Conservation (phyloP, 176 grass and related monocot genomes). For the Microstegium vimineum region DNA sequence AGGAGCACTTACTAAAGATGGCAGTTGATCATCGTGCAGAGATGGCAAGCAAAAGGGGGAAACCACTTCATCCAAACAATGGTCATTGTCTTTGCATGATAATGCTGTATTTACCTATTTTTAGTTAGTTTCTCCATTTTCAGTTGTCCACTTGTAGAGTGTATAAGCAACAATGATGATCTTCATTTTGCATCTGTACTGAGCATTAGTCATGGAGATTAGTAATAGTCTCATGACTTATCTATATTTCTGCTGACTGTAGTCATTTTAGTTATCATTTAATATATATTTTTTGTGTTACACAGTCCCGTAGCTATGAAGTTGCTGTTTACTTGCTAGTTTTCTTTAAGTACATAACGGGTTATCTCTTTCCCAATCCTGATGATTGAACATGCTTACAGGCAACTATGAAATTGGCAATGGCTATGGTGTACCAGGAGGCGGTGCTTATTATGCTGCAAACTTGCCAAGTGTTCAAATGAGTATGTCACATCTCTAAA, state of each 20-base stretch:
- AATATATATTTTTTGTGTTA: not conserved
- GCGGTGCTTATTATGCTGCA: slow-evolving; percentile 81
- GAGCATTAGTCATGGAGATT: not conserved
- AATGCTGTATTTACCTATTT: slow-evolving; percentile 20
- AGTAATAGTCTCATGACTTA: too few species aligned
- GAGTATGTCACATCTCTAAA: too few species aligned
- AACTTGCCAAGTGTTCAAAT: not conserved
- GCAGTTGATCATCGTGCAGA: slow-evolving; percentile 68
- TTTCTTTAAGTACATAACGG: too few species aligned
- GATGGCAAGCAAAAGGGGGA: slow-evolving; percentile 86
- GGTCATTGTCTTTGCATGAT: slow-evolving; percentile 44
- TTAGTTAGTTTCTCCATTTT: not conserved
- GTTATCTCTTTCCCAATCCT: not conserved
- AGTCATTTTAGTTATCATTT: too few species aligned
- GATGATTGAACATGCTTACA: slow-evolving; percentile 36
- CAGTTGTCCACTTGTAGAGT: slow-evolving; percentile 6
- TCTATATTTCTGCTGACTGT: too few species aligned
- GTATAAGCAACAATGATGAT: not conserved
- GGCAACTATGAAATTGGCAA: slow-evolving; percentile 94
- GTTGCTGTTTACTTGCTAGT: too few species aligned
- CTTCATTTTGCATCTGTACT: slow-evolving; percentile 12
- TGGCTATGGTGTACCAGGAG: slow-evolving; percentile 98
- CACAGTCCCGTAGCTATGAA: too few species aligned
- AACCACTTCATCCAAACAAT: slow-evolving; percentile 59
- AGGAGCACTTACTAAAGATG: slow-evolving; percentile 94